Percentiles rank a stretch among this genome's conserved stretches.
Conservation (phyloP, 208 protist genomes). For the Wallacemonas rigidus region DNA sequence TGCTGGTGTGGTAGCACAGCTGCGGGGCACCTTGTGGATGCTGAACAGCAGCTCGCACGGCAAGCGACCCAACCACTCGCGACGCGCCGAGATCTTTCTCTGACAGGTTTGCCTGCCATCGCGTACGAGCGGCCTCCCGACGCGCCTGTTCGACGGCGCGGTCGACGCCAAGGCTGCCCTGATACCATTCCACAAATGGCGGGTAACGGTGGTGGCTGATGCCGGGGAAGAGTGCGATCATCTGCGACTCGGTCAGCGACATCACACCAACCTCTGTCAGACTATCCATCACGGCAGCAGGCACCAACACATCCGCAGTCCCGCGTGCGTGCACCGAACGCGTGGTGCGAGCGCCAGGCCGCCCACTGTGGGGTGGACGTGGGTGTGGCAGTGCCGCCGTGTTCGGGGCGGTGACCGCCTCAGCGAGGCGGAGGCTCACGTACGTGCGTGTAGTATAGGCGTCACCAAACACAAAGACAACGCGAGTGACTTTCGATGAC, state of each 20-base stretch:
- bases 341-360: background rate
- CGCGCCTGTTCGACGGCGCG: constrained; percentile 28
- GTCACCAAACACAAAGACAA: constrained; percentile 77
- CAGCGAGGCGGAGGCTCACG: constrained; percentile 17
- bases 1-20: constrained; percentile 60
- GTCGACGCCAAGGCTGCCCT: constrained; percentile 45
- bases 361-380: too few relatives aligned
- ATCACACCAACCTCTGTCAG: constrained; percentile 26
- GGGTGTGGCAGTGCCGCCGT: background rate
- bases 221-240: constrained; percentile 26
- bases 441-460: constrained; percentile 66
- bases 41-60: constrained; percentile 50
- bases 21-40: constrained; percentile 37
- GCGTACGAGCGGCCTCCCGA: constrained; percentile 27
- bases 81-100: constrained; percentile 36
- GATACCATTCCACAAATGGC: constrained; percentile 60
- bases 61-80: constrained; percentile 25
- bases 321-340: background rate
- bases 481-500: constrained; percentile 38
- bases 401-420: background rate
- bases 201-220: constrained; percentile 41
- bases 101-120: constrained; percentile 39
- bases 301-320: background rate
- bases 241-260: constrained; percentile 9
- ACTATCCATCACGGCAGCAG: constrained; percentile 33